Evolutionary conservation across 257 asterid species (phyloP), one percentile per base, ranked within the genome.

Genomic region (Leptodermis oblonga): DNA sequence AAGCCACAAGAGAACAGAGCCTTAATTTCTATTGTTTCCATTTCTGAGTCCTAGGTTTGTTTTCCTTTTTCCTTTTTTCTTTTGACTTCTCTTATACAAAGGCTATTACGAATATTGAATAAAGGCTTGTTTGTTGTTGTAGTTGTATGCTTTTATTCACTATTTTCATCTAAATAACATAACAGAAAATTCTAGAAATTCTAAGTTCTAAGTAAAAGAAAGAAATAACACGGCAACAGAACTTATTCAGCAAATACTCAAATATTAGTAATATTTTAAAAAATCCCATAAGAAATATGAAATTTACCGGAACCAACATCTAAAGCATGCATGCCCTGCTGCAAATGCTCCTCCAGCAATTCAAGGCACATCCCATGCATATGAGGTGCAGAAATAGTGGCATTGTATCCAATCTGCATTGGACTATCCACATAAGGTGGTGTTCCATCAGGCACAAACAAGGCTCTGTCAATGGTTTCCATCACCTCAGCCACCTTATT

Each of bases 361-460:
- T 90, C 90, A 28, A 90, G 98, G 83, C 98, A 92, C 88, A 84
- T 84, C 10, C 95, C 96, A 81, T 92, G 98, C 98, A 92, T 92
- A 75, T 92, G 98, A 56, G 98, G 97, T 5, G 98, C 98, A 56
- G 98, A 92, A 70, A 92, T 92, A 37, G 98, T 92, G 51, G 89
- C 97, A 76, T 92, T 92, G 68, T 86, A 84, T 64, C 97, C 98
- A 67, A 92, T 90, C 73, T 79, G 87, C 90, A 88, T 71, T 4
- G 98, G 98, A 70, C 83, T 85, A 64, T 90, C 98, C 41, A 76
- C 70, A 53, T 93, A 93, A 1, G 98, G 90, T 13, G 94, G 86
- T 65, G 86, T 30, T 25, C 95, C 96, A 30, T 83, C 84, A 1
- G 97, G 98, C 13, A 92, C 98, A 79, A 92, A 92, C 81, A 82